Conservation (phyloP, 306 rosid genomes). For the Quercus agrifolia region DNA sequence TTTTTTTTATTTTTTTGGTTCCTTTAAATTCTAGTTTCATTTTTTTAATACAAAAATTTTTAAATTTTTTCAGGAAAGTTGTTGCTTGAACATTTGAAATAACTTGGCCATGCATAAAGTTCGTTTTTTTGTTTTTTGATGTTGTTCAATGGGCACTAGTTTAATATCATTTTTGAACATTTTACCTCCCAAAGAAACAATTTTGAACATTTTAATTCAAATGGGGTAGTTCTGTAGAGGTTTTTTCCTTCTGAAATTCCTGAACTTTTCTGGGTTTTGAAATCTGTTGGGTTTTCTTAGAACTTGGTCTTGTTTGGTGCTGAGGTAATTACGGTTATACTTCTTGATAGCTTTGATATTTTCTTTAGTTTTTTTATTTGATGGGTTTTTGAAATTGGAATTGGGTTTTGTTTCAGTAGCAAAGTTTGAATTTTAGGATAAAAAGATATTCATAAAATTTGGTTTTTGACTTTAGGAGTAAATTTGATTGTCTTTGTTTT, state of each 20-base stretch:
- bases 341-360: background rate
- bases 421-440: slow-evolving; percentile 4
- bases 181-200: background rate
- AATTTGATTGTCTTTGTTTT: slow-evolving; percentile 37
- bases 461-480: background rate
- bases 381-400: slow-evolving; percentile 18
- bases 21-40: slow-evolving; percentile 23
- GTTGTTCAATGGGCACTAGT: slow-evolving; percentile 28
- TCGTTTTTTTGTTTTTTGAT: slow-evolving; percentile 12
- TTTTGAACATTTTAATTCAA: slow-evolving; percentile 16
- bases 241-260: slow-evolving; percentile 14
- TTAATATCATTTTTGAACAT: slow-evolving; percentile 13
- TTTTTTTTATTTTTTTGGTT: slow-evolving; percentile 22
- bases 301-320: background rate
- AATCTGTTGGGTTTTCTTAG: no score
- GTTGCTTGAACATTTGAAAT: slow-evolving; percentile 24
- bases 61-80: slow-evolving; percentile 23
- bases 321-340: slow-evolving; percentile 23
- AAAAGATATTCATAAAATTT: background rate
- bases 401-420: slow-evolving; percentile 15
- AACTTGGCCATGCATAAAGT: background rate
- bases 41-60: slow-evolving; percentile 22
- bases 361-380: background rate
- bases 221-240: slow-evolving; percentile 19
- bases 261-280: background rate